Evolutionary conservation across 805 yeast species (phyloP), one percentile per base, ranked within the genome.

Genomic region (Saccharomycopsis synnaedendra): DNA sequence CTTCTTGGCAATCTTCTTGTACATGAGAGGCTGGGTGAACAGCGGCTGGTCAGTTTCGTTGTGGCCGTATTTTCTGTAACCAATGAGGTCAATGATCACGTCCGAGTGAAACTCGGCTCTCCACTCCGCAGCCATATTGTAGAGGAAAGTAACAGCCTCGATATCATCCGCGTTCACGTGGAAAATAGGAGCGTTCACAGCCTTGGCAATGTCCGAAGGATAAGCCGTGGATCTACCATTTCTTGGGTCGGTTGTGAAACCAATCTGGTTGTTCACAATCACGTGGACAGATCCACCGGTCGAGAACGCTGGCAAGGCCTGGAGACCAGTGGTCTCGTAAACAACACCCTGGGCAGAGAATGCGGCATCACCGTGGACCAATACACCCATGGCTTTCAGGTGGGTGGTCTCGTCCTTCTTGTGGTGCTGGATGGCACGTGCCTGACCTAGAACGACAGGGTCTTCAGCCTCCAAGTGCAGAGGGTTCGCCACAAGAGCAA

Each of bases 11-110:
- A 93, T 85, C 71, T 77, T 78, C 66, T 85, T 71, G 75, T 93
- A 93, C 99, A 93, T 93, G 61, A 88, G 71, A 45, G 99, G 99
- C 71, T 93, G 99, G 42, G 99, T 93, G 78, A 93, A 93, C 35
- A 95, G 74, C 51, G 99, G 99, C 74, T 93, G 99, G 71, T 93
- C 99, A 56, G 97, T 93, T 76, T 93, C 99, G 67, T 93, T 93
- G 76, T 93, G 99, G 65, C 99, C 99, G 66, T 93, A 79, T 68
- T 89, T 90, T 72, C 99, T 82, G 85, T 93, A 93, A 66, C 98
- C 96, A 62, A 93, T 96, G 62, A 93, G 82, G 68, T 93, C 99
- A 61, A 93, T 80, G 60, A 93, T 86, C 50, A 88, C 97, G 64
- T 93, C 98, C 51, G 95, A 76, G 72, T 90, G 90, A 93, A 85